Conservation (phyloP, 306 rosid species). For the Gastrolobium bilobum region DNA sequence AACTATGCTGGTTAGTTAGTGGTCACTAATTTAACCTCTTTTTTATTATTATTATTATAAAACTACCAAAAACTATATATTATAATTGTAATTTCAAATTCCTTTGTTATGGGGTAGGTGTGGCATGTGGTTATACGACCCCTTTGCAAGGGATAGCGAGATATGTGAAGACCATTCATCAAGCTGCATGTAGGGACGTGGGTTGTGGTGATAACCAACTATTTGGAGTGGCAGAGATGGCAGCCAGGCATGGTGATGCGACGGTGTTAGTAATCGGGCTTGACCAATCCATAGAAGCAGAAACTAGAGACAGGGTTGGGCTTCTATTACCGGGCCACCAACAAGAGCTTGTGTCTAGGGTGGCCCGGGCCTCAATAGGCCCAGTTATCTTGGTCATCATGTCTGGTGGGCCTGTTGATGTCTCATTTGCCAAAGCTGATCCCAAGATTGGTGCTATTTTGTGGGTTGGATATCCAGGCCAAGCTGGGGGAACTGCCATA, state of each 20-base stretch:
- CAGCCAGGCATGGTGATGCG: slow-evolving; percentile 73
- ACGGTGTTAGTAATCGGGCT: slow-evolving; percentile 82
- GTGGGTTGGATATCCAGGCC: slow-evolving; percentile 96
- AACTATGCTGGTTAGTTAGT: slow-evolving; percentile 78
- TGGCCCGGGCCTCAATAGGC: slow-evolving; percentile 71
- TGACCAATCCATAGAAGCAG: slow-evolving; percentile 92
- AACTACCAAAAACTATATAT: not conserved
- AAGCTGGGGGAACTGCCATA: slow-evolving; percentile 90
- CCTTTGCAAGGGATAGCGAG: slow-evolving; percentile 87
- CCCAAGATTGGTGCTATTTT: slow-evolving; percentile 74
- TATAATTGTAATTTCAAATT: not conserved
- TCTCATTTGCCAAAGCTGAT: slow-evolving; percentile 69
- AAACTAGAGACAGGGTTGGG: slow-evolving; percentile 63
- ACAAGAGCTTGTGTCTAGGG: slow-evolving; percentile 73
- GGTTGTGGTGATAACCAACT: slow-evolving; percentile 58
- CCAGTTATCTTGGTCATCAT: slow-evolving; percentile 80
- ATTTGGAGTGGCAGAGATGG: slow-evolving; percentile 65
- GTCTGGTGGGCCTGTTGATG: slow-evolving; percentile 93
- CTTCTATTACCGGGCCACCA: slow-evolving; percentile 80
- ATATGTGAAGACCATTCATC: slow-evolving; percentile 70
- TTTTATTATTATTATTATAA: not conserved
- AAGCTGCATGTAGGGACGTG: slow-evolving; percentile 67
- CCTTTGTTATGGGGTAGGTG: slow-evolving; percentile 48
- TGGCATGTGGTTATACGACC: slow-evolving; percentile 84
- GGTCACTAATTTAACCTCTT: not conserved